Evolutionary conservation across 2,329 filamentous ascomycete genomes (phyloP).

Genomic region (Fusarium sp.): DNA sequence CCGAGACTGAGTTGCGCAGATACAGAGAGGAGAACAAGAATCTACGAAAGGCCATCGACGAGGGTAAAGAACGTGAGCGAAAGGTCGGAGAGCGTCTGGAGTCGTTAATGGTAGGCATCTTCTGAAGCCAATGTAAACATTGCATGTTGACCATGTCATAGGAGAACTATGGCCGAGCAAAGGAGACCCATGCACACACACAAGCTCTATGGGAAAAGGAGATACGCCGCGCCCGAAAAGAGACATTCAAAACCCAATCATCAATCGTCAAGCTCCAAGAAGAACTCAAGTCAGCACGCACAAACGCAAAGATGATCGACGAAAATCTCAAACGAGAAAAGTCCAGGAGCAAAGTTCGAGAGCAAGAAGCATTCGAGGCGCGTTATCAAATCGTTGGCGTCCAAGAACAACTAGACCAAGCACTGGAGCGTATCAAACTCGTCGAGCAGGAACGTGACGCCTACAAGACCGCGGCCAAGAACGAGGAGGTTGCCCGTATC

Average conservation of each 20-base stretch:
- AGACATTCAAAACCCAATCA: constrained; percentile 80
- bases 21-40: constrained; percentile 70
- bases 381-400: constrained; percentile 73
- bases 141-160: constrained; percentile 50
- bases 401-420: constrained; percentile 74
- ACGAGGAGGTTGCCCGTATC: constrained; percentile 78
- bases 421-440: constrained; percentile 71
- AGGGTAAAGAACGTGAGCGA: constrained; percentile 73
- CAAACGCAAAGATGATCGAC: constrained; percentile 65
- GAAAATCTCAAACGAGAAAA: constrained; percentile 72
- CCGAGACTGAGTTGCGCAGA: constrained; percentile 74
- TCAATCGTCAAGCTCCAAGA: constrained; percentile 77
- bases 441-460: constrained; percentile 81
- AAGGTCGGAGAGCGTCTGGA: constrained; percentile 75
- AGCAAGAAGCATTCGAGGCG: constrained; percentile 76
- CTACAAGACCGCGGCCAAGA: constrained; percentile 76
- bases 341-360: constrained; percentile 68
- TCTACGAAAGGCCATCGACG: constrained; percentile 70
- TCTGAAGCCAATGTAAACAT: neutral
- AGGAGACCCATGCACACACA: constrained; percentile 75
- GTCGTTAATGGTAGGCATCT: constrained; percentile 71
- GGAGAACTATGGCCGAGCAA: constrained; percentile 77
- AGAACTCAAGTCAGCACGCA: constrained; percentile 73
- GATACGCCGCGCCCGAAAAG: constrained; percentile 75
- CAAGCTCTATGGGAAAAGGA: constrained; percentile 80